Percentiles rank a stretch among this genome's conserved stretches.
These are phyloP conservation scores for Peziza echinospora DNA, from an alignment of 495 filamentous ascomycete genomes.

Conservation along the genomic window DNA sequence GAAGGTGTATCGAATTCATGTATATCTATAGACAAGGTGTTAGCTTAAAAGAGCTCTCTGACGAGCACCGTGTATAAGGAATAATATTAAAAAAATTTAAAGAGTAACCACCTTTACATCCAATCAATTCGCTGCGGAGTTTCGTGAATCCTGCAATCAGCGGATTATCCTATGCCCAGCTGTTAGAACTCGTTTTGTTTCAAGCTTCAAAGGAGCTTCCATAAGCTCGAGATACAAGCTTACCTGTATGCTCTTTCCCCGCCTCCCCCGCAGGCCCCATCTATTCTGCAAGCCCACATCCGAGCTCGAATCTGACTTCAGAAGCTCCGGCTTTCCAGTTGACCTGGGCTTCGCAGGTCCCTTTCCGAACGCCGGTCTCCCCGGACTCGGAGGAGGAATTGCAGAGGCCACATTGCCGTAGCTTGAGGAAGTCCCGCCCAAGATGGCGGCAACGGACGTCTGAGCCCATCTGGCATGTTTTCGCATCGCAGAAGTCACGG, in stretches of 20 bases:
- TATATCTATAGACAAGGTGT: conserved; percentile 61
- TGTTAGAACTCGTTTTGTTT: background rate
- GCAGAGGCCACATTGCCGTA: conserved; percentile 18
- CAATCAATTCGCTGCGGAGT: conserved; percentile 67
- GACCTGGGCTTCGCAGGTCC: background rate
- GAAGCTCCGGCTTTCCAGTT: conserved; percentile 9
- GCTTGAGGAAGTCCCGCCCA: conserved; percentile 41
- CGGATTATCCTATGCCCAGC: conserved; percentile 47
- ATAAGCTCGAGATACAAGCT: conserved; percentile 1
- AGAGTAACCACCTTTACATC: conserved; percentile 64
- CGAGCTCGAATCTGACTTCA: conserved; percentile 6
- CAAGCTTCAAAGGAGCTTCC: background rate
- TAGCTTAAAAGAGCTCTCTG: too few relatives aligned
- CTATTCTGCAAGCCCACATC: conserved; percentile 30
- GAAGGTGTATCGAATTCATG: conserved; percentile 72
- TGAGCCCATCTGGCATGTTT: conserved; percentile 94
- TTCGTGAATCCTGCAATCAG: conserved; percentile 88
- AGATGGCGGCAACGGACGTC: conserved; percentile 86
- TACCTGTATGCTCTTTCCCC: conserved; percentile 79
- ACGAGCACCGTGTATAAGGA: too few relatives aligned
- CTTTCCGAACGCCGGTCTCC: background rate
- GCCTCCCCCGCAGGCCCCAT: conserved; percentile 91
- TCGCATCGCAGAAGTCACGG: conserved; percentile 92
- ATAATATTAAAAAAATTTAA: too few relatives aligned
- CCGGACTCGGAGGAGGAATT: conserved; percentile 13